phyloP scores from a whole-genome alignment of 257 asterid genomes.

The Henckelia pumila region DNA sequence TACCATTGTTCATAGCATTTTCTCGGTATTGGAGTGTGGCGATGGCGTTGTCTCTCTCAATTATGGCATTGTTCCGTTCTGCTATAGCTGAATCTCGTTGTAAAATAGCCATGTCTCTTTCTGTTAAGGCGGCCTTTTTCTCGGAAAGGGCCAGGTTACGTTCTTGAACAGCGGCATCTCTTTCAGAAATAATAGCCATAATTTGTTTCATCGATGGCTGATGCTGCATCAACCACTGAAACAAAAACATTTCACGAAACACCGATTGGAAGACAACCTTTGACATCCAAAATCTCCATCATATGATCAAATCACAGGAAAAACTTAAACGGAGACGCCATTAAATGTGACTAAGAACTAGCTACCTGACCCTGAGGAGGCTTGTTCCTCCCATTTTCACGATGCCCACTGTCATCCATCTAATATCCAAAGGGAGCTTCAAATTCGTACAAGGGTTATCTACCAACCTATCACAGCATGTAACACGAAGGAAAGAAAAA shows the following conservation, averaged over 20 bases:
- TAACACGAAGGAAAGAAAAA: conserved; percentile 25
- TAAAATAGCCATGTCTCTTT: conserved; percentile 83
- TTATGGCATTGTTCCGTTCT: conserved; percentile 76
- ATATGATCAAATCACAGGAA: not conserved
- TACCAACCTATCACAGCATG: conserved; percentile 10
- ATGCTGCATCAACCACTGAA: conserved; percentile 95
- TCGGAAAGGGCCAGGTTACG: conserved; percentile 84
- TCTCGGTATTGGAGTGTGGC: conserved; percentile 80
- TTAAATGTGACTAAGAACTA: not conserved
- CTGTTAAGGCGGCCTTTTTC: conserved; percentile 83
- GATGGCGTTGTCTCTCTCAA: conserved; percentile 86
- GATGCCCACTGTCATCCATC: conserved; percentile 83
- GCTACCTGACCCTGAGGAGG: conserved; percentile 82
- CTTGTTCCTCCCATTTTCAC: conserved; percentile 86
- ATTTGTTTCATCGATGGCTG: conserved; percentile 97
- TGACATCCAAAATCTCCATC: not conserved
- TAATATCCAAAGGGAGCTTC: conserved; percentile 23
- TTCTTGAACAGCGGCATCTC: conserved; percentile 97
- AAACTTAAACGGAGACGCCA: not conserved
- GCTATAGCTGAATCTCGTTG: conserved; percentile 86
- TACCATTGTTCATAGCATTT: conserved; percentile 43
- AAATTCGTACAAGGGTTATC: conserved; percentile 19
- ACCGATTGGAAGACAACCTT: not conserved
- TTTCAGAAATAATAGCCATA: conserved; percentile 85
- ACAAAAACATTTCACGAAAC: conserved; percentile 8